These are phyloP conservation scores for Solanum tacnaense DNA, from an alignment of 257 asterid genomes.

Conservation along the genomic window DNA sequence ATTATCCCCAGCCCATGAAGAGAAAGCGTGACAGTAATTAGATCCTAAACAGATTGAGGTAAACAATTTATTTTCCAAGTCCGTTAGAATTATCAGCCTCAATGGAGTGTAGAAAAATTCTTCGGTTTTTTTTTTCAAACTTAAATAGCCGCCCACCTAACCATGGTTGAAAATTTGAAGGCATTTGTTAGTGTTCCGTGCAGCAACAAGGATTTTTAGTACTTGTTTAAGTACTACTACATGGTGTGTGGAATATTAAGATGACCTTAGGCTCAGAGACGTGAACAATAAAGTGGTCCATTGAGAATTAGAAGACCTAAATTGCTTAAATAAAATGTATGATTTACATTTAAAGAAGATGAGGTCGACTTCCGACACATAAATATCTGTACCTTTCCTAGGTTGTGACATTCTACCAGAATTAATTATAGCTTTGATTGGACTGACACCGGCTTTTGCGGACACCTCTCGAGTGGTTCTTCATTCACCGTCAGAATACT, in stretches of 20 bases:
- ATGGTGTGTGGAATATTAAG: background rate
- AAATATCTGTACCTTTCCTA: background rate
- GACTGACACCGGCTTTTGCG: background rate
- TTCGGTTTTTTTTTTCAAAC: background rate
- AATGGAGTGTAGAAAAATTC: background rate
- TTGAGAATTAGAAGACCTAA: background rate
- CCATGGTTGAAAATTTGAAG: background rate
- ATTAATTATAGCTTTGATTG: background rate
- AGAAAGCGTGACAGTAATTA: background rate
- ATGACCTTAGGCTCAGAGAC: background rate
- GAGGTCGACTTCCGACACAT: background rate
- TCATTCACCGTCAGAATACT: too few relatives aligned
- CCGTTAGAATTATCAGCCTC: background rate
- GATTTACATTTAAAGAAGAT: background rate
- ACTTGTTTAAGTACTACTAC: background rate
- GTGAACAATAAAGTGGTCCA: background rate
- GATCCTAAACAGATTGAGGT: background rate
- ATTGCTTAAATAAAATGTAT: background rate
- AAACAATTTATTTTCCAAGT: background rate
- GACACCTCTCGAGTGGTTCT: background rate
- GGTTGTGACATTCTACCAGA: slow-evolving; percentile 3
- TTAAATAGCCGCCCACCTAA: background rate
- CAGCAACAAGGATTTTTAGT: background rate
- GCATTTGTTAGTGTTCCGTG: background rate
- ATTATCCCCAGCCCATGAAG: background rate